phyloP scores from a whole-genome alignment of 352 stramenopile species.

The Phytophthora fragariae region DNA sequence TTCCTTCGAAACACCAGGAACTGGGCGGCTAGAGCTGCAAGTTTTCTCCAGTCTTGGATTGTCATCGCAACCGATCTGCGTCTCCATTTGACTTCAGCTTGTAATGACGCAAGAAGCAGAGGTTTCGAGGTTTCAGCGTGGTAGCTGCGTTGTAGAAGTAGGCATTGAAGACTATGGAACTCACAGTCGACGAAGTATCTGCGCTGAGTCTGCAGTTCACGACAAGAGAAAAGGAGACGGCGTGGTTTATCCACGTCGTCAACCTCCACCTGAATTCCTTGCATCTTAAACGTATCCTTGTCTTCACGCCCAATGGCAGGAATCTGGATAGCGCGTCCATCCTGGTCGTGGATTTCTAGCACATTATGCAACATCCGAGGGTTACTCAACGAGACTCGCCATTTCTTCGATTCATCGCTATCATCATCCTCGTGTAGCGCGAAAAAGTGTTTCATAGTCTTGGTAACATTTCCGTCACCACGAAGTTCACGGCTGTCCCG shows the following conservation, averaged over 20 bases:
- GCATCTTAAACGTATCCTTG: slow-evolving; percentile 28
- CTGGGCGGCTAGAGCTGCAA: slow-evolving; percentile 28
- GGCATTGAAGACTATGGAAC: slow-evolving; percentile 38
- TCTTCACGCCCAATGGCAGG: slow-evolving; percentile 11
- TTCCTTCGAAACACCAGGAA: slow-evolving; percentile 47
- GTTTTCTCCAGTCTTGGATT: slow-evolving; percentile 39
- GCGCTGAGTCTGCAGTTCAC: slow-evolving; percentile 54
- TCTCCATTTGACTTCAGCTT: slow-evolving; percentile 17
- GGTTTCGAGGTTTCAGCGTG: not conserved
- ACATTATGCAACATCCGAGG: slow-evolving; percentile 20
- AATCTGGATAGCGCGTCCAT: slow-evolving; percentile 21
- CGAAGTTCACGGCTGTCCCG: slow-evolving; percentile 10
- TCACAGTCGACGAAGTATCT: slow-evolving; percentile 60
- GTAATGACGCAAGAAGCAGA: not conserved
- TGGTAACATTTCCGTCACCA: not conserved
- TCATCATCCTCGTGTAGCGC: slow-evolving; percentile 1
- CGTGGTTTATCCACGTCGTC: slow-evolving; percentile 49
- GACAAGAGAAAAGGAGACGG: slow-evolving; percentile 62
- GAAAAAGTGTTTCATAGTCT: slow-evolving; percentile 29
- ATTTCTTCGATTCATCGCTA: not conserved
- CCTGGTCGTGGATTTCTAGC: slow-evolving; percentile 11
- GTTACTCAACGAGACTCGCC: slow-evolving; percentile 27
- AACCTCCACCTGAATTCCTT: slow-evolving; percentile 53
- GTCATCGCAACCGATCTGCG: not conserved
- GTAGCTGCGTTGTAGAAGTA: slow-evolving; percentile 13